Conservation (phyloP, 768 basidiomycete species). For the Russula sp. region DNA sequence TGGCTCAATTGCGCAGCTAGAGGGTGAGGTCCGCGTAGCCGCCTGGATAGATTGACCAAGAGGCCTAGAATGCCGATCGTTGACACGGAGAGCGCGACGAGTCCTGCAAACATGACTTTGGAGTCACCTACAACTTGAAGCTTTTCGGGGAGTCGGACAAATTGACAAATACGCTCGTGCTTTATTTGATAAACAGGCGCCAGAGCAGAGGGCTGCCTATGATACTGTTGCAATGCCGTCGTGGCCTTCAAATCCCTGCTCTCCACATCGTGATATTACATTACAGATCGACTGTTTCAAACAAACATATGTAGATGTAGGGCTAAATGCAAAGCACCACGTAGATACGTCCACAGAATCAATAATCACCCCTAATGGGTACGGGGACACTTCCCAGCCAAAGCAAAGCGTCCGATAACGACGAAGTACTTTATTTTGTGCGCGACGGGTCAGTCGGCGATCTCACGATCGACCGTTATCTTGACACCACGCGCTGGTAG, state of each 20-base stretch:
- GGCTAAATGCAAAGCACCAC: not conserved
- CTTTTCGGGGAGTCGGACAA: no score
- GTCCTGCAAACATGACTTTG: not conserved
- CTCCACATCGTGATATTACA: not conserved
- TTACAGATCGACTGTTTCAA: not conserved
- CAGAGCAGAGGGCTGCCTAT: no score
- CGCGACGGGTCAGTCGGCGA: conserved; percentile 18
- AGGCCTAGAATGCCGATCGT: conserved; percentile 1
- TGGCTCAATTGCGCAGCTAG: not conserved
- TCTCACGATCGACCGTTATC: conserved; percentile 23
- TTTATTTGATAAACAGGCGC: not conserved
- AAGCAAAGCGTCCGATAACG: not conserved
- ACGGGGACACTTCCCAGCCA: no score
- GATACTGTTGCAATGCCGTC: no score
- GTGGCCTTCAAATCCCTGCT: not conserved
- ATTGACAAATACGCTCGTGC: no score
- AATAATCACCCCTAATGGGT: not conserved
- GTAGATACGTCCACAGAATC: not conserved
- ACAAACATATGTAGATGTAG: not conserved
- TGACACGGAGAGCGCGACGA: conserved; percentile 4
- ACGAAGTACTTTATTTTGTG: not conserved
- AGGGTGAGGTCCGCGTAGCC: conserved; percentile 13
- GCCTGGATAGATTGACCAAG: conserved; percentile 4
- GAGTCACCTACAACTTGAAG: no score
- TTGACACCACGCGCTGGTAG: conserved; percentile 15